phyloP scores from a whole-genome alignment of 768 basidiomycete species.

The Suillus spraguei region DNA sequence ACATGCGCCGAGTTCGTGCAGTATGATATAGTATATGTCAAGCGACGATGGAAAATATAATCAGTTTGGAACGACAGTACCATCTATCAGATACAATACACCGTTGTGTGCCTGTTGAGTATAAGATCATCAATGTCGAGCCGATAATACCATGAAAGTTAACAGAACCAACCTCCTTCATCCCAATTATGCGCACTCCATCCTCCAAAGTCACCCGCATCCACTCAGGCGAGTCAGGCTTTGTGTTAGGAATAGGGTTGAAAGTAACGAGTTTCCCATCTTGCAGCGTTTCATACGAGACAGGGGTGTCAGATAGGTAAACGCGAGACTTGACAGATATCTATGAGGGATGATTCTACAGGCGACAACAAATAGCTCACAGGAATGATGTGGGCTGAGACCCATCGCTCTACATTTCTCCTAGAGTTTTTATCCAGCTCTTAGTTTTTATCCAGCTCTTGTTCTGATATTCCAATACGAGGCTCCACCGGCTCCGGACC shows the following conservation, averaged over 20 bases:
- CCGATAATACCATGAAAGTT: not conserved
- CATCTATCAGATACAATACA: not conserved
- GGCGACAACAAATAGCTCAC: conserved; percentile 38
- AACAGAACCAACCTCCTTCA: conserved; percentile 56
- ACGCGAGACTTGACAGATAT: conserved; percentile 42
- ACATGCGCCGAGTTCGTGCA: not conserved
- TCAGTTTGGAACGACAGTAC: conserved; percentile 3
- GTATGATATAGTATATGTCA: not conserved
- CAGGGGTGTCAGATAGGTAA: conserved; percentile 38
- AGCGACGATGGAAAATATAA: not conserved
- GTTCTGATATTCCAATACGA: conserved; percentile 61
- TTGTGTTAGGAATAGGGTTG: conserved; percentile 32
- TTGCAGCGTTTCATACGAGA: conserved; percentile 59
- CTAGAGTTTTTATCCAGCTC: conserved; percentile 63
- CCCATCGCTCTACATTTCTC: conserved; percentile 77
- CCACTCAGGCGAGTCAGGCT: conserved; percentile 54
- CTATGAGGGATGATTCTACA: not conserved
- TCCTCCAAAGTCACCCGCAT: conserved; percentile 56
- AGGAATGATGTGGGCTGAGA: conserved; percentile 82
- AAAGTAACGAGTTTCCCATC: conserved; percentile 62
- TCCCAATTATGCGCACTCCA: conserved; percentile 54
- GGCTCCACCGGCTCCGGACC: conserved; percentile 44
- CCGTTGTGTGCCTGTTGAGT: conserved; percentile 36
- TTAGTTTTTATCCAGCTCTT: conserved; percentile 62
- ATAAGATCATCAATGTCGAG: conserved; percentile 2